Evolutionary conservation across 768 basidiomycete species (phyloP).

Genomic region (Amanita rimosa): DNA sequence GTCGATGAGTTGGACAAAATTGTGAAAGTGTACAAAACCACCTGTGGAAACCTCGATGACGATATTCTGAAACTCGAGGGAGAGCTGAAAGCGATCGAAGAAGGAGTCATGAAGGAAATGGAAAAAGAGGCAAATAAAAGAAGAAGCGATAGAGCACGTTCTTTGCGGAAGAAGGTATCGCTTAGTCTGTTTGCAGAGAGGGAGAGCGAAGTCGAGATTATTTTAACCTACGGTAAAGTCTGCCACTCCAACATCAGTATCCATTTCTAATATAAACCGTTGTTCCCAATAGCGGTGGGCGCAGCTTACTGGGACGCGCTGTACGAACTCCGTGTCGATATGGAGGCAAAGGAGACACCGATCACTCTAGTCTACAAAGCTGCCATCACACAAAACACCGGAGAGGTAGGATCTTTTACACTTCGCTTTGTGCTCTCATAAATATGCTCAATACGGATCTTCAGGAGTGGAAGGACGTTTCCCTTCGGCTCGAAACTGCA

Average conservation of each 20-base stretch:
- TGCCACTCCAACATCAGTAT: not conserved
- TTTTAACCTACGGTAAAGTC: constrained; percentile 26
- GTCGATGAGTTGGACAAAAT: constrained; percentile 15
- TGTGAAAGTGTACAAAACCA: constrained; percentile 21
- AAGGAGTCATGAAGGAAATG: constrained; percentile 14
- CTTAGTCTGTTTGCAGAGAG: constrained; percentile 25
- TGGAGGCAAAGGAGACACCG: constrained; percentile 19
- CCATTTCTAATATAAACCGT: constrained; percentile 7
- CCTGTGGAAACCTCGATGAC: constrained; percentile 22
- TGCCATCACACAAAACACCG: constrained; percentile 24
- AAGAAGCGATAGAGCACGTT: constrained; percentile 11
- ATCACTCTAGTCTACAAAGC: constrained; percentile 28
- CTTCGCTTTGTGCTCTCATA: not conserved
- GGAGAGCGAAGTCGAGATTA: constrained; percentile 26
- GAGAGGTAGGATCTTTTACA: constrained; percentile 18
- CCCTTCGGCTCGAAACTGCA: constrained; percentile 26
- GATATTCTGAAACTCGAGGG: constrained; percentile 18
- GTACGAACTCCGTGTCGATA: constrained; percentile 29
- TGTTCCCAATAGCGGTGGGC: constrained; percentile 8
- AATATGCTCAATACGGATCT: not conserved
- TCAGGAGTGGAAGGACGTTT: constrained; percentile 27
- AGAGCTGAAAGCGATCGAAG: constrained; percentile 14
- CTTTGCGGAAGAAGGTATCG: constrained; percentile 18
- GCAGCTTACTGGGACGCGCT: constrained; percentile 21
- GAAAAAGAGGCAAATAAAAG: constrained; percentile 12